Evolutionary conservation across 352 stramenopile genomes (phyloP).

Genomic region (Elongisporangium senticosum): DNA sequence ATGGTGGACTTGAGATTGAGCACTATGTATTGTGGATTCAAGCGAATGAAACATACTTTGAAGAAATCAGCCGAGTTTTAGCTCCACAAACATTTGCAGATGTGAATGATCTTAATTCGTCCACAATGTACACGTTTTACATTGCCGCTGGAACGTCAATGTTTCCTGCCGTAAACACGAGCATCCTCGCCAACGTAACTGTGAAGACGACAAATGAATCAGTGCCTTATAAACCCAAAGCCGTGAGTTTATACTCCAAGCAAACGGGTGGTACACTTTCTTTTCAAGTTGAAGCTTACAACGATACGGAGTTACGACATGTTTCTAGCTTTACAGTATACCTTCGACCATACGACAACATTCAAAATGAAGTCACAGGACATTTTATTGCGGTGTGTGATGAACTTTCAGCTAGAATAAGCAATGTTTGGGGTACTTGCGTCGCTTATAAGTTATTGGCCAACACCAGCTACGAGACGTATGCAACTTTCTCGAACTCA

Average conservation of each 20-base stretch:
- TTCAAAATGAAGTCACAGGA: background rate
- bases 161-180: constrained; percentile 12
- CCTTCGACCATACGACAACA: constrained; percentile 9
- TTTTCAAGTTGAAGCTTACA: constrained; percentile 21
- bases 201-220: constrained; percentile 16
- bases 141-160: constrained; percentile 15
- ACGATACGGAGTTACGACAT: constrained; percentile 27
- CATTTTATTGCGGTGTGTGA: constrained; percentile 17
- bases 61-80: background rate
- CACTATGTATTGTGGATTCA: constrained; percentile 13
- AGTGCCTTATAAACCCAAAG: constrained; percentile 10
- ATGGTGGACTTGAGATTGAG: constrained; percentile 25
- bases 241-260: constrained; percentile 11
- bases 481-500: constrained; percentile 30
- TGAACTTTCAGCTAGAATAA: constrained; percentile 1
- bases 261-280: constrained; percentile 27
- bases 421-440: constrained; percentile 18
- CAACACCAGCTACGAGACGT: constrained; percentile 40
- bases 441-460: constrained; percentile 29
- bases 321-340: constrained; percentile 33
- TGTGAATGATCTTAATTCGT: constrained; percentile 23
- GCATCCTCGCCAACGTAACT: constrained; percentile 8
- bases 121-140: constrained; percentile 26
- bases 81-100: background rate
- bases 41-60: constrained; percentile 2